phyloP scores from a whole-genome alignment of 2,329 filamentous ascomycete genomes.

The Didymella sp. region DNA sequence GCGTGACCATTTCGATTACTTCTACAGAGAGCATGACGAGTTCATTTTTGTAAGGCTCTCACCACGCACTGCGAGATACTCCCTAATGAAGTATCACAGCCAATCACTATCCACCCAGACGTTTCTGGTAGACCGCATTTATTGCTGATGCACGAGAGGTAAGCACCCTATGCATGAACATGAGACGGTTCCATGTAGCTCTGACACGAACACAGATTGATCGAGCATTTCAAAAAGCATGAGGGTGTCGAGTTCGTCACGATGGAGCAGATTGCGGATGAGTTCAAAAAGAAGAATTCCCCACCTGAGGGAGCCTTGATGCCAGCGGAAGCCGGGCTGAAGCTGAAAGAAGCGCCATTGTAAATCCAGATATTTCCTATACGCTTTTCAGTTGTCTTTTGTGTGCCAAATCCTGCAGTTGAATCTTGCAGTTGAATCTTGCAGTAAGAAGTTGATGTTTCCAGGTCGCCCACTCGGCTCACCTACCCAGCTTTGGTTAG shows the following conservation, averaged over 20 bases:
- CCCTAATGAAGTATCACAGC: constrained; percentile 36
- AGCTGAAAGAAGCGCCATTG: constrained; percentile 50
- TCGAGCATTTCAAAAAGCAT: constrained; percentile 71
- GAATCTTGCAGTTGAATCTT: too few species aligned
- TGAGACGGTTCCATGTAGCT: neutral
- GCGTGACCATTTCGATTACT: constrained; percentile 73
- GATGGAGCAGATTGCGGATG: constrained; percentile 73
- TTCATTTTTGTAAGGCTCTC: constrained; percentile 65
- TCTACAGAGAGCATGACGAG: constrained; percentile 77
- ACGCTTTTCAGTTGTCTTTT: neutral
- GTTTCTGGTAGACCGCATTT: constrained; percentile 70
- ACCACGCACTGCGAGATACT: constrained; percentile 53
- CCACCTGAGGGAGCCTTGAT: constrained; percentile 65
- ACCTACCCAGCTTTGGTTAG: neutral
- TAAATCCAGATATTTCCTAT: neutral
- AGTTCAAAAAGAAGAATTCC: constrained; percentile 71
- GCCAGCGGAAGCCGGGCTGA: constrained; percentile 63
- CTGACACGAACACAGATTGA: constrained; percentile 53
- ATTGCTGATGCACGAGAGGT: constrained; percentile 74
- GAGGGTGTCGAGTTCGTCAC: constrained; percentile 71
- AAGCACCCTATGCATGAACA: constrained; percentile 20
- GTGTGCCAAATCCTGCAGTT: neutral
- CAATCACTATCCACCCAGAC: constrained; percentile 78
- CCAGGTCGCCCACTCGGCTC: neutral
- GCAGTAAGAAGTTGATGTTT: neutral